phyloP scores from a whole-genome alignment of 108 stramenopile species.

The Aurantiochytrium sp. region DNA sequence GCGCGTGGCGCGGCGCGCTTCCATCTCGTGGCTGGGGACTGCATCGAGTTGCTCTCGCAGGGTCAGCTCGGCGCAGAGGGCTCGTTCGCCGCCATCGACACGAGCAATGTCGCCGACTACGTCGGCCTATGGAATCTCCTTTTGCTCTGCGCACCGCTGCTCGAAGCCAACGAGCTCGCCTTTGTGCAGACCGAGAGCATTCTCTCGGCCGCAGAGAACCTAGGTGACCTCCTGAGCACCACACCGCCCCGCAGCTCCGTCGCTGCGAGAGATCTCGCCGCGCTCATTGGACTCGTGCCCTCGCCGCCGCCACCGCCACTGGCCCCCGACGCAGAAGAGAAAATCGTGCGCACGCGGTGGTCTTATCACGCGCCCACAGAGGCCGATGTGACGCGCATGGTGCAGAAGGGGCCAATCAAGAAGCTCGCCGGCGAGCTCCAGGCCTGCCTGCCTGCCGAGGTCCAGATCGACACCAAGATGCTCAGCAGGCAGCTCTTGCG shows the following conservation, averaged over 20 bases:
- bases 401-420: not conserved
- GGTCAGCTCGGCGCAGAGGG: not conserved
- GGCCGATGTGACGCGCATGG: not conserved
- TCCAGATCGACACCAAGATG: too few species aligned
- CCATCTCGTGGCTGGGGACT: not conserved
- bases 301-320: not conserved
- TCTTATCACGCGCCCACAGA: not conserved
- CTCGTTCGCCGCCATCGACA: not conserved
- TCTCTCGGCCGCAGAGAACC: not conserved
- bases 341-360: not conserved
- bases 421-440: not conserved
- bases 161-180: not conserved
- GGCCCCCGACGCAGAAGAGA: not conserved
- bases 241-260: not conserved
- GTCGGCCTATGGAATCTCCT: conserved; percentile 16
- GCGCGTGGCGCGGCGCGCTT: not conserved
- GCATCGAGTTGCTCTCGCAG: not conserved
- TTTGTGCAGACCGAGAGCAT: conserved; percentile 23
- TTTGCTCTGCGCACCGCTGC: not conserved
- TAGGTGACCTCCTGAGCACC: not conserved
- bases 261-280: not conserved
- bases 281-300: not conserved
- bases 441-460: not conserved
- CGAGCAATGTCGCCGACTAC: conserved; percentile 15
- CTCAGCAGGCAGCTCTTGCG: too few species aligned